Base-by-base conservation (phyloP, 129 eudicot species). In the Ambrosia trifida region DNA sequence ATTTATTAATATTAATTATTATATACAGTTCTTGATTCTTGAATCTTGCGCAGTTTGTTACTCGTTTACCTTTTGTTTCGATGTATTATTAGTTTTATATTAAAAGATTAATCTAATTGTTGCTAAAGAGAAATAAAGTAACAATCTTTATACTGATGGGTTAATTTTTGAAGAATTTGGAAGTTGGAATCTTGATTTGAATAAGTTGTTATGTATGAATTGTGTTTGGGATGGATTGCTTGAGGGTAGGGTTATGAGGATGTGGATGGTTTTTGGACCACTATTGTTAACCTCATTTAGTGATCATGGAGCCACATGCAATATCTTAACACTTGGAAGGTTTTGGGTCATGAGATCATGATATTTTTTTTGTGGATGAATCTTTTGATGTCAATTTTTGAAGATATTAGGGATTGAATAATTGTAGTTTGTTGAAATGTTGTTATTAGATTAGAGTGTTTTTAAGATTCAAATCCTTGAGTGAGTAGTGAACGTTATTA, bases 271-370 rank as follows among this genome's bases (percentile, higher is more conserved):
- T 7, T 38, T 28, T 76, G 80, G 69, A 35, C 75, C 80, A 58
- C 74, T 35, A 69, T 18, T 33, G 46, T 38, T 16, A 75, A 59
- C 50, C 59, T 24, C 28, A 24, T 50, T 57, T 35, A 66, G 30
- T 6, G 62, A 65, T 18, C 67, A 35, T 76, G 66, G 53, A 19
- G 45, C 68, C 75, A 76, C 75, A 60, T 76, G 75, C 61, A 76
- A 59, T 69, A 46, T 68, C 41, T 16, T 40, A 68, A 60, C 40
- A 41, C 19, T 66, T 65, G 64, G 78, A 74, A 74, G 40, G 30
- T 66, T 43, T 75, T 3, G 59, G 68, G 44, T 75, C 49, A 76
- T 44, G 18, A 10, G 54, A 41, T 66, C 28, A 24, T 24, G 28
- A 24, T 24, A 24, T 24, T 24, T 24, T 54, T 16, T 11, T 56